Evolutionary conservation across 495 filamentous ascomycete species (phyloP).

Genomic region (Daldinia caldariorum): DNA sequence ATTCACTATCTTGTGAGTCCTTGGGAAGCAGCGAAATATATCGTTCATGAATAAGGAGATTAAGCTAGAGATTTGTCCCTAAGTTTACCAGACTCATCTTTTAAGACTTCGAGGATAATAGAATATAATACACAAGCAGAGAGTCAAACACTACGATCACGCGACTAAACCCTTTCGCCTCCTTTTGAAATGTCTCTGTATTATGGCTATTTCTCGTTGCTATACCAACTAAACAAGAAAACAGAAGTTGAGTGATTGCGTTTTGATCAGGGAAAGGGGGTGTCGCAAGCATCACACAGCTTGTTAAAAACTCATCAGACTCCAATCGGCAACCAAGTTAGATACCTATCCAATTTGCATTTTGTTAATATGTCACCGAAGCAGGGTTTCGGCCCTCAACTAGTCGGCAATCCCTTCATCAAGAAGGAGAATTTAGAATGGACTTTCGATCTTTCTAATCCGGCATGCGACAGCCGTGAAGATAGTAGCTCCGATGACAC

Average conservation of each 20-base stretch:
- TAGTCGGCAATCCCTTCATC: slow-evolving; percentile 47
- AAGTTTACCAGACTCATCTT: background rate
- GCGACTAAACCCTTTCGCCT: background rate
- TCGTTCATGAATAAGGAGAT: background rate
- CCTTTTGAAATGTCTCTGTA: background rate
- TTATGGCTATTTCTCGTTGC: background rate
- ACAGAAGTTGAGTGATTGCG: background rate
- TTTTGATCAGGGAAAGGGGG: background rate
- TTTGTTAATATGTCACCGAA: slow-evolving; percentile 36
- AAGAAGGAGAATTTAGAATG: slow-evolving; percentile 51
- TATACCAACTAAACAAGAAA: background rate
- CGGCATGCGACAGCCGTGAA: slow-evolving; percentile 19
- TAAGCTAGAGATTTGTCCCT: background rate
- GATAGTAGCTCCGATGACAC: slow-evolving; percentile 24
- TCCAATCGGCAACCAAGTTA: background rate
- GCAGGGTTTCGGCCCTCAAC: slow-evolving; percentile 20
- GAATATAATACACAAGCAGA: background rate
- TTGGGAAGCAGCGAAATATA: background rate
- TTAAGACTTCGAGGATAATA: background rate
- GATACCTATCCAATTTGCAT: background rate
- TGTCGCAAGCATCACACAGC: background rate
- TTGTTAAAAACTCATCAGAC: background rate
- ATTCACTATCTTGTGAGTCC: background rate
- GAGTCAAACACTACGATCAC: background rate
- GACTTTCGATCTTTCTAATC: slow-evolving; percentile 39